Conservation (phyloP, 2,329 filamentous ascomycete genomes). For the Rhynchosporium graminicola region DNA sequence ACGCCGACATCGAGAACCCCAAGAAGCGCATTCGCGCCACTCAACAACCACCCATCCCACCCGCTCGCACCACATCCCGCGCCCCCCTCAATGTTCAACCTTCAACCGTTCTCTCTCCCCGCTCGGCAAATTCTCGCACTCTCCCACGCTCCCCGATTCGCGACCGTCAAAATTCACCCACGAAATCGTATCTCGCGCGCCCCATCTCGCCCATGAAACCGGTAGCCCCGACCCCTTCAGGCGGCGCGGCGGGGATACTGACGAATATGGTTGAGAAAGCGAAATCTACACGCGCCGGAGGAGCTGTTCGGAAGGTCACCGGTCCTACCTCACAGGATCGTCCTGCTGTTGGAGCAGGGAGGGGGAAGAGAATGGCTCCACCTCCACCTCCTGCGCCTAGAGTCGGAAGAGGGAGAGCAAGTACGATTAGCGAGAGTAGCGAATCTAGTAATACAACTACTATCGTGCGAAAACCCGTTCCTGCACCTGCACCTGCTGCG, state of each 20-base stretch:
- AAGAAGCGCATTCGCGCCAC: conserved; percentile 59
- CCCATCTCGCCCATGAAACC: conserved; percentile 65
- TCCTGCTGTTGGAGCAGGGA: conserved; percentile 25
- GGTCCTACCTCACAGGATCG: not conserved
- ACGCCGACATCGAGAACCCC: conserved; percentile 63
- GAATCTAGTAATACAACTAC: conserved; percentile 63
- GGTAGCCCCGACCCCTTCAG: conserved; percentile 35
- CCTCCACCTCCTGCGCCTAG: conserved; percentile 45
- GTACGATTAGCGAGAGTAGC: conserved; percentile 63
- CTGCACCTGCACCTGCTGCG: conserved; percentile 38
- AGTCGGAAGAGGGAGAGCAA: conserved; percentile 55
- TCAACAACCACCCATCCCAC: conserved; percentile 39
- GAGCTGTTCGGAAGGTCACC: conserved; percentile 42
- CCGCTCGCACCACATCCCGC: conserved; percentile 44
- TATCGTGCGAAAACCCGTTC: conserved; percentile 57
- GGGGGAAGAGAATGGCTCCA: conserved; percentile 33
- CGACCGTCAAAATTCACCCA: conserved; percentile 46
- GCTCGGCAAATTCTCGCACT: conserved; percentile 73
- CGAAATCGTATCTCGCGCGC: conserved; percentile 58
- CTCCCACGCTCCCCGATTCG: conserved; percentile 34
- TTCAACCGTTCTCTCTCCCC: conserved; percentile 73
- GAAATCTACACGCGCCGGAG: conserved; percentile 54
- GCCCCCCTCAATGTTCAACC: conserved; percentile 47
- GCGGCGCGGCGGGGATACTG: conserved; percentile 48
- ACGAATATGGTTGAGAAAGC: conserved; percentile 62